A percentile compares a stretch with the other conserved stretches of the same genome.
Conservation (phyloP, 805 yeast genomes). For the Pichia nakasei region DNA sequence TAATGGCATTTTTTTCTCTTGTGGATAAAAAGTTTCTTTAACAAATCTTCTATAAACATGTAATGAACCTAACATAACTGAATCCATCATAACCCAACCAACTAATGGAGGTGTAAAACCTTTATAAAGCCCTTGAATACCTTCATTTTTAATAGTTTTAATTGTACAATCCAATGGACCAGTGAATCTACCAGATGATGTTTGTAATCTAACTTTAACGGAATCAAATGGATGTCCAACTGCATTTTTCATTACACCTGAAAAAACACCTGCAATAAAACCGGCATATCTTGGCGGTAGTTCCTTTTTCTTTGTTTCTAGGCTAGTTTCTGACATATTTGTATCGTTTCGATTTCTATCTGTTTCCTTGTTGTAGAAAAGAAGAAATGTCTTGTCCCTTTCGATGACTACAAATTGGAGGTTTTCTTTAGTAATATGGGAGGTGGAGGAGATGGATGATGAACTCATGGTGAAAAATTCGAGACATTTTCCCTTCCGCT, state of each 20-base stretch:
- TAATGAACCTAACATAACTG: slow-evolving; percentile 80
- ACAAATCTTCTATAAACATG: slow-evolving; percentile 66
- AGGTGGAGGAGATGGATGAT: too few species aligned
- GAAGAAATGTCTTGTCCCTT: too few species aligned
- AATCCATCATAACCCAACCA: slow-evolving; percentile 93
- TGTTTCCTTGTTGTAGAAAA: too few species aligned
- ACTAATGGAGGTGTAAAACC: slow-evolving; percentile 90
- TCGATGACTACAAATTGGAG: too few species aligned
- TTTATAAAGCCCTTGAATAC: slow-evolving; percentile 69
- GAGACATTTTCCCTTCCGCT: too few species aligned
- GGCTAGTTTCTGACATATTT: too few species aligned
- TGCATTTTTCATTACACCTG: slow-evolving; percentile 78
- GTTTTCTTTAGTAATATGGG: too few species aligned
- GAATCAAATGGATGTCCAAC: slow-evolving; percentile 95
- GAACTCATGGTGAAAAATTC: too few species aligned
- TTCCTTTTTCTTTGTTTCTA: slow-evolving; percentile 11
- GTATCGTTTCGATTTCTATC: too few species aligned
- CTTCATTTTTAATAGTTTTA: slow-evolving; percentile 68
- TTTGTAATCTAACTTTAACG: slow-evolving; percentile 77
- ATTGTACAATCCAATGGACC: slow-evolving; percentile 78
- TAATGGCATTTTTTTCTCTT: slow-evolving; percentile 59
- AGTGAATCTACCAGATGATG: slow-evolving; percentile 52
- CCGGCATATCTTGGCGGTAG: slow-evolving; percentile 55
- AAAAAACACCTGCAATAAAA: slow-evolving; percentile 80
- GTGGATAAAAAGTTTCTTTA: slow-evolving; percentile 53